These are phyloP conservation scores for Corymbia maculata DNA, from an alignment of 345 rosid species.

Conservation along the genomic window DNA sequence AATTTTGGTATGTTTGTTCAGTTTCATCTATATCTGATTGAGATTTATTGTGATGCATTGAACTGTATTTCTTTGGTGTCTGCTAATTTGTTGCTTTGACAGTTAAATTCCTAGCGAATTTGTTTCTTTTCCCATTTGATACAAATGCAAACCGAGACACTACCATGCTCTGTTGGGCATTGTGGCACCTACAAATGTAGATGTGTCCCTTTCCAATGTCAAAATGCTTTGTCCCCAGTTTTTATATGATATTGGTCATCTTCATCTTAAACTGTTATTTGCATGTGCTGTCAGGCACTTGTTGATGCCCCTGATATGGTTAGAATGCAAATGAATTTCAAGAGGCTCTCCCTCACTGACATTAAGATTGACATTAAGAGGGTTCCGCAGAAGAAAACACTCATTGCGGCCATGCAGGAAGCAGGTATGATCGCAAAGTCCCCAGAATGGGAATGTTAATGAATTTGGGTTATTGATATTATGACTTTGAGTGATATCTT, in stretches of 20 bases:
- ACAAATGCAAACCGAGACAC: background rate
- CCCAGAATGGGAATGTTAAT: background rate
- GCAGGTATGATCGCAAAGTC: constrained; percentile 50
- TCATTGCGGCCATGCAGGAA: constrained; percentile 84
- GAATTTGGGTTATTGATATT: background rate
- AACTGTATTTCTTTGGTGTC: background rate
- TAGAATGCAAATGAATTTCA: constrained; percentile 85
- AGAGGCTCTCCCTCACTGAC: constrained; percentile 85
- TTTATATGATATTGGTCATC: background rate
- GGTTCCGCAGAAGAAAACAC: constrained; percentile 73
- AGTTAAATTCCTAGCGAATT: background rate
- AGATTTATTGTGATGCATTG: background rate
- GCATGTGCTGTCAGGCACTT: constrained; percentile 44
- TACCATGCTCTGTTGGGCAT: background rate
- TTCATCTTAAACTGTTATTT: background rate
- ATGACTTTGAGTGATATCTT: background rate
- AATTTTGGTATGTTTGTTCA: background rate
- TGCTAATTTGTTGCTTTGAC: background rate
- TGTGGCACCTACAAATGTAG: background rate
- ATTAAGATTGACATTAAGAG: constrained; percentile 74
- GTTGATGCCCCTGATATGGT: constrained; percentile 96
- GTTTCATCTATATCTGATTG: background rate
- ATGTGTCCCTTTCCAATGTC: background rate
- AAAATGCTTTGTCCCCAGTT: background rate
- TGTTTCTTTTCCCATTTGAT: background rate